Percentiles rank a stretch among this genome's conserved stretches.
These are phyloP conservation scores for Pholiota molesta DNA, from an alignment of 768 basidiomycete genomes.

Conservation along the genomic window DNA sequence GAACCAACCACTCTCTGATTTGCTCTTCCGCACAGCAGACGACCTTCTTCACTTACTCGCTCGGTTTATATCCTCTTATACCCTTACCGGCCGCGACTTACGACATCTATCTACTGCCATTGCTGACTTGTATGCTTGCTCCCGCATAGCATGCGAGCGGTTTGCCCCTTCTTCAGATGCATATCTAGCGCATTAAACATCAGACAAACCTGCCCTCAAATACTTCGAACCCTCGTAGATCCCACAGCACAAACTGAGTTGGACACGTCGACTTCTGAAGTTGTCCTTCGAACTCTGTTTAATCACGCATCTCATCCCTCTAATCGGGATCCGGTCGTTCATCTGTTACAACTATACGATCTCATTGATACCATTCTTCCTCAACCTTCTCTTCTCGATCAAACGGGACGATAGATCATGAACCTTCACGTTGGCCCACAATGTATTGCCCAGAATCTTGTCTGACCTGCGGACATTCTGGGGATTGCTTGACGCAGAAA, in stretches of 20 bases:
- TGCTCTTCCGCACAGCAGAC: constrained; percentile 55
- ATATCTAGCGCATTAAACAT: constrained; percentile 45
- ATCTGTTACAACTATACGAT: constrained; percentile 54
- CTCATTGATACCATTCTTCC: constrained; percentile 65
- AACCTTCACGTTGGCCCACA: constrained; percentile 50
- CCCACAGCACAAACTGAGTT: constrained; percentile 34
- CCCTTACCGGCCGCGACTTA: constrained; percentile 53
- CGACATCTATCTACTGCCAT: constrained; percentile 45
- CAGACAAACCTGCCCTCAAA: constrained; percentile 53
- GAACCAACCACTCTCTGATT: constrained; percentile 48
- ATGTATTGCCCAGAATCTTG: constrained; percentile 58
- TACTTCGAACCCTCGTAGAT: constrained; percentile 45
- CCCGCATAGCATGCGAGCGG: constrained; percentile 45
- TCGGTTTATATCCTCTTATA: constrained; percentile 47
- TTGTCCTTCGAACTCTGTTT: constrained; percentile 61
- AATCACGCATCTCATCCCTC: constrained; percentile 42
- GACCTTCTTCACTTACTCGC: constrained; percentile 57
- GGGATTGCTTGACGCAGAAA: constrained; percentile 56
- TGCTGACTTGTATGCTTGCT: constrained; percentile 59
- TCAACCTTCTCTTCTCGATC: constrained; percentile 14
- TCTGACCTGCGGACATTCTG: constrained; percentile 59
- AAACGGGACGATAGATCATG: constrained; percentile 30
- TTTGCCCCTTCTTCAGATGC: constrained; percentile 43
- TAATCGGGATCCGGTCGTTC: constrained; percentile 58
- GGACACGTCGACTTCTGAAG: constrained; percentile 44